Conservation (phyloP, 176 grass and related monocot species). For the Pontederia paniculata region DNA sequence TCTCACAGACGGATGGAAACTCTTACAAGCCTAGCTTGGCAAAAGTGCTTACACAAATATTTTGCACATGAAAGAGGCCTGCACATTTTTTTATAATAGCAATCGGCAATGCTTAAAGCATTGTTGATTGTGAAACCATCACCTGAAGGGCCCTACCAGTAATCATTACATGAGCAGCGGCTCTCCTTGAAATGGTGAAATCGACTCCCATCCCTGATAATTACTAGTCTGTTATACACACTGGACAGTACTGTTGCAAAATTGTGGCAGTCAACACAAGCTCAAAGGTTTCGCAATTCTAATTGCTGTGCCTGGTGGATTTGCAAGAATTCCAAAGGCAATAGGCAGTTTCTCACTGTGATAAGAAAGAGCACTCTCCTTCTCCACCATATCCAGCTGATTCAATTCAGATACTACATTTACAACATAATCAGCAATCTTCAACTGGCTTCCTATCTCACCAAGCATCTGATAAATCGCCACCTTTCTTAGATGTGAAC, state of each 20-base stretch:
- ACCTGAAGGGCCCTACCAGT: constrained; percentile 42
- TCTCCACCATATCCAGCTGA: constrained; percentile 54
- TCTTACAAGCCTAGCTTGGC: too few species aligned
- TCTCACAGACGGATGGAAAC: too few species aligned
- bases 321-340: constrained; percentile 51
- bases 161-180: constrained; percentile 66
- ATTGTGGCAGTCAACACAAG: constrained; percentile 58
- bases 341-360: constrained; percentile 71
- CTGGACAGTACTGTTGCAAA: constrained; percentile 43
- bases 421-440: constrained; percentile 47
- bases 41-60: too few species aligned
- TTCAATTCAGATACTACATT: constrained; percentile 51
- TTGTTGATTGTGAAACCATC: background rate
- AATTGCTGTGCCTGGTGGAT: constrained; percentile 34
- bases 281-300: constrained; percentile 58
- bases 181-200: constrained; percentile 63
- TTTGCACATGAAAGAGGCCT: too few species aligned
- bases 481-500: constrained; percentile 37
- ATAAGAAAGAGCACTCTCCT: constrained; percentile 40
- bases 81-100: too few species aligned
- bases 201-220: constrained; percentile 56
- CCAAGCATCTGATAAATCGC: constrained; percentile 51
- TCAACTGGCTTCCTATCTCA: constrained; percentile 61
- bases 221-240: constrained; percentile 44
- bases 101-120: background rate